A percentile compares a stretch with the other conserved stretches of the same genome.
phyloP scores from a whole-genome alignment of 352 stramenopile genomes.

The Phytophthora brassicae region DNA sequence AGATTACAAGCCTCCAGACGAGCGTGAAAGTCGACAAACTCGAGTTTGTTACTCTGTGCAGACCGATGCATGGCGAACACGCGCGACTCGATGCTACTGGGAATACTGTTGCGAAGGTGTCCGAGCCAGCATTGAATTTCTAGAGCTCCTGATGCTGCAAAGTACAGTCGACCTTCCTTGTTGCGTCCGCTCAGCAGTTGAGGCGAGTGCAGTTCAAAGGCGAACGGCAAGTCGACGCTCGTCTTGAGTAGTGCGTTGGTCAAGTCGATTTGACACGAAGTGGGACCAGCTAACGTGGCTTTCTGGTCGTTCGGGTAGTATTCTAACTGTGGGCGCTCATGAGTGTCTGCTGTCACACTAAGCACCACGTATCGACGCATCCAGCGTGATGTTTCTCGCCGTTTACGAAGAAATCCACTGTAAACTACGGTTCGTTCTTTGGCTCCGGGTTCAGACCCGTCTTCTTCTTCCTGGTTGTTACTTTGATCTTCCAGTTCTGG shows the following conservation, averaged over 20 bases:
- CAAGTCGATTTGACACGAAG: slow-evolving; percentile 63
- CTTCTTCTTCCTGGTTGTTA: slow-evolving; percentile 18
- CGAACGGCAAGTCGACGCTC: slow-evolving; percentile 71
- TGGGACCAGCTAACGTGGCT: slow-evolving; percentile 36
- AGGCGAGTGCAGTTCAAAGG: slow-evolving; percentile 91
- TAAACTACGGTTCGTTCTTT: slow-evolving; percentile 31
- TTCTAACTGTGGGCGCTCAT: slow-evolving; percentile 50
- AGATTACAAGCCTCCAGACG: slow-evolving; percentile 54
- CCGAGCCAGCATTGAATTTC: slow-evolving; percentile 91
- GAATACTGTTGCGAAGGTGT: slow-evolving; percentile 74
- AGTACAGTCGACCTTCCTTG: slow-evolving; percentile 88
- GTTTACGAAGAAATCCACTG: slow-evolving; percentile 69
- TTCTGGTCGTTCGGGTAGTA: slow-evolving; percentile 72
- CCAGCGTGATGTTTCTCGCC: slow-evolving; percentile 79
- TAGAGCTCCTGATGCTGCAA: slow-evolving; percentile 79
- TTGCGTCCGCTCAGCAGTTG: slow-evolving; percentile 81
- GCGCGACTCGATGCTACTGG: slow-evolving; percentile 70
- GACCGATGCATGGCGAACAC: slow-evolving; percentile 81
- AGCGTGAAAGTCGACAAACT: slow-evolving; percentile 65
- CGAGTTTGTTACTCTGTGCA: slow-evolving; percentile 49
- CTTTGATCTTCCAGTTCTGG: slow-evolving; percentile 12
- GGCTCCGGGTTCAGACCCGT: not conserved
- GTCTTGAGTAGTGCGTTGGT: slow-evolving; percentile 75
- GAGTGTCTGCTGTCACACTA: slow-evolving; percentile 28
- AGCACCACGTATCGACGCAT: slow-evolving; percentile 79